These are phyloP conservation scores for Breynia disticha DNA, from an alignment of 441 rosid genomes.

Conservation along the genomic window DNA sequence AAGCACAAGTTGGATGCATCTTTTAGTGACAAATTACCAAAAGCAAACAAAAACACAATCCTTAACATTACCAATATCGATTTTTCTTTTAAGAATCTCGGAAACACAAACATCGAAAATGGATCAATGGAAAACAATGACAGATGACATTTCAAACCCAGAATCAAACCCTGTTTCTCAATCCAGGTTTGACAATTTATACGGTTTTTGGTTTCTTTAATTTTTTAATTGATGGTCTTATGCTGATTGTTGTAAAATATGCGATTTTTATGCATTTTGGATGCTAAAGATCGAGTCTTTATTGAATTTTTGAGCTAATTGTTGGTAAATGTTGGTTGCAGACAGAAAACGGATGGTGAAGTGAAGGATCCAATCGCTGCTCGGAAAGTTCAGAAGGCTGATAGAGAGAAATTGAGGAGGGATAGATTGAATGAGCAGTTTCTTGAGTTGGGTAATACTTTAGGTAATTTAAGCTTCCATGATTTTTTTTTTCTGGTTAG, in stretches of 20 bases:
- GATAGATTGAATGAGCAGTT: constrained; percentile 65
- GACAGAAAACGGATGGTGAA: constrained; percentile 19
- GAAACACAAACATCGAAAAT: constrained; percentile 1
- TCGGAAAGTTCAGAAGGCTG: constrained; percentile 57
- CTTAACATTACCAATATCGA: background rate
- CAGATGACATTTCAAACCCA: constrained; percentile 6
- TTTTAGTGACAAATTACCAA: background rate
- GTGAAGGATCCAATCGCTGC: constrained; percentile 35
- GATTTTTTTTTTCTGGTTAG: too few species aligned
- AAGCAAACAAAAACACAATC: background rate
- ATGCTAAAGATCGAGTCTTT: background rate
- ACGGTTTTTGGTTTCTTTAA: background rate
- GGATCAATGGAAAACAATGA: constrained; percentile 9
- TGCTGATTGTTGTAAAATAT: too few species aligned
- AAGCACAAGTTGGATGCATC: constrained; percentile 31
- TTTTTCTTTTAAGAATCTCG: background rate
- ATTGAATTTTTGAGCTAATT: background rate
- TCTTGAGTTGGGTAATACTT: constrained; percentile 41
- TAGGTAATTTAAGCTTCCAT: constrained; percentile 30
- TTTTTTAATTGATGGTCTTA: background rate
- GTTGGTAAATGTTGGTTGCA: background rate
- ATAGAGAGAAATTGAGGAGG: constrained; percentile 62
- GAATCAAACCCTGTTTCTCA: background rate
- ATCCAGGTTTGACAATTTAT: constrained; percentile 5
- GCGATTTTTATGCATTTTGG: too few species aligned